These are phyloP conservation scores for Medicago lupulina DNA, from an alignment of 306 rosid species.

Conservation along the genomic window DNA sequence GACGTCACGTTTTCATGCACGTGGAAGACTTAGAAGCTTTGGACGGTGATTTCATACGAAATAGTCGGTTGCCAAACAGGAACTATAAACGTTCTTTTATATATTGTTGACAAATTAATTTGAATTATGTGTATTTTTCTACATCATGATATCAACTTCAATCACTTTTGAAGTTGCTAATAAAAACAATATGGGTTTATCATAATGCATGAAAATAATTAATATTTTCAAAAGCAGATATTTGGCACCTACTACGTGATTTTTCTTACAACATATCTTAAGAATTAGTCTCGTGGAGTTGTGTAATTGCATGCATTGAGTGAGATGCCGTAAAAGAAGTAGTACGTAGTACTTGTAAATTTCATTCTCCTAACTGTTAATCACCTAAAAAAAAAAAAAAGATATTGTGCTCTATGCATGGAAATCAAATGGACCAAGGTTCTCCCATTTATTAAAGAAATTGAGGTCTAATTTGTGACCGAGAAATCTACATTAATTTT, in stretches of 20 bases:
- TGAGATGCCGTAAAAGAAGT: too few relatives aligned
- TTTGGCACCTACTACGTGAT: constrained; percentile 41
- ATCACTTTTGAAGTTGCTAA: constrained; percentile 24
- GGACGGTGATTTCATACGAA: constrained; percentile 42
- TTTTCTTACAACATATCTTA: background rate
- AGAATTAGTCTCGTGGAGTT: too few relatives aligned
- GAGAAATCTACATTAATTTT: too few relatives aligned
- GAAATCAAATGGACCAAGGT: too few relatives aligned
- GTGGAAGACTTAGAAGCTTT: constrained; percentile 42
- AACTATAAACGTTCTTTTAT: constrained; percentile 6
- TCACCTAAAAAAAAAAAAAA: too few relatives aligned
- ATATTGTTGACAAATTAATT: background rate
- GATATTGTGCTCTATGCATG: too few relatives aligned
- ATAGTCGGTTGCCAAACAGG: constrained; percentile 42
- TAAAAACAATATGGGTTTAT: constrained; percentile 32
- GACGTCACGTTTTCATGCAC: constrained; percentile 21
- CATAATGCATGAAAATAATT: background rate
- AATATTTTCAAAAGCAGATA: constrained; percentile 35
- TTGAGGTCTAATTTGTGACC: too few relatives aligned
- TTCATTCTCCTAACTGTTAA: too few relatives aligned
- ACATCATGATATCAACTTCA: constrained; percentile 41
- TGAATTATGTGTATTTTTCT: too few relatives aligned
- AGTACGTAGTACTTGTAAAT: too few relatives aligned
- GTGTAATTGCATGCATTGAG: too few relatives aligned
- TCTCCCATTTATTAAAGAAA: too few relatives aligned